Evolutionary conservation across 352 stramenopile species (phyloP), one percentile per base, ranked within the genome.

Genomic region (Globisporangium alternatum): DNA sequence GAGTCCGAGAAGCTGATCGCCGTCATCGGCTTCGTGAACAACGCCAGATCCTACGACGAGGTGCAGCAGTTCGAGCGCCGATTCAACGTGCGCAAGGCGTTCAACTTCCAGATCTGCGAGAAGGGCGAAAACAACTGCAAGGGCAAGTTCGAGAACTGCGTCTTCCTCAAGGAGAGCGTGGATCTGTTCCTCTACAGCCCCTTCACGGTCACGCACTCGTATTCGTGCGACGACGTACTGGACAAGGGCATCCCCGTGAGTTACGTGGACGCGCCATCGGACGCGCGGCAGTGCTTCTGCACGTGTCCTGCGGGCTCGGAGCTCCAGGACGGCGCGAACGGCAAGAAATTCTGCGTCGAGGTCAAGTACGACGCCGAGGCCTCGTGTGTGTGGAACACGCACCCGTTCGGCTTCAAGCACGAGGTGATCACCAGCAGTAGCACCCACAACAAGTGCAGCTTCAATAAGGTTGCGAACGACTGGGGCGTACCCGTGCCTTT

Each of bases 151-250:
- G 60, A 77, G 45, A 77, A 86, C 48, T 78, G 68, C 62, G 68
- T 87, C 57, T 28, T 74, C 17, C 49, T 89, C 9, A 22, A 62
- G 10, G 61, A 83, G 10, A 63, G 43, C 3, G 72, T 75, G 0
- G 75, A 88, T 12, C 30, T 91, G 53, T 83, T 81, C 63, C 71
- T 85, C 70, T 89, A 87, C 72, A 89, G 81, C 28, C 80, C 80
- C 33, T 87, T 88, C 67, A 74, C 67, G 1, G 66, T 81, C 21
- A 72, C 69, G 9, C 72, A 79, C 0, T 71, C 68, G 19, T 55
- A 78, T 15, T 39, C 79, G 17, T 91, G 80, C 51, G 57, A 49
- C 2, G n/a, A 67, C 2, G 15, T 43, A 7, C 56, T 89, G 28
- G 66, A 69, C 6, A 57, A 61, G 4, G 80, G 78, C 17, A 62